Conservation (phyloP, 257 asterid genomes). For the Phtheirospermum japonicum region DNA sequence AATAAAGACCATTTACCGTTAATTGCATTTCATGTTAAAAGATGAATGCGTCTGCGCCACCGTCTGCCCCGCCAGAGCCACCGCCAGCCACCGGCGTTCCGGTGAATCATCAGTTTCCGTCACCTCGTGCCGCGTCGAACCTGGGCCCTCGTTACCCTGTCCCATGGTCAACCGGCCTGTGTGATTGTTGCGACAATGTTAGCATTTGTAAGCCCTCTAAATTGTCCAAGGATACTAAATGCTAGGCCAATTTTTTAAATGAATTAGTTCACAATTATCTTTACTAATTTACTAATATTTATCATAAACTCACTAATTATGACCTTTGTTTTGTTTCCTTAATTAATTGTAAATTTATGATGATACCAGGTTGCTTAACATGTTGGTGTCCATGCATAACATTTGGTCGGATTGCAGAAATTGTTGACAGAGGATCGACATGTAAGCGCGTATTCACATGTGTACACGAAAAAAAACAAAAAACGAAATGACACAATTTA, state of each 20-base stretch:
- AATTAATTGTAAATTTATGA: neutral
- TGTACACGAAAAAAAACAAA: too few species aligned
- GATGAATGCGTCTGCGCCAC: slow-evolving; percentile 29
- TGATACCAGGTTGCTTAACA: slow-evolving; percentile 50
- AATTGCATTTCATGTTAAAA: neutral
- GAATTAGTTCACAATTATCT: neutral
- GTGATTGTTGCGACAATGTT: slow-evolving; percentile 40
- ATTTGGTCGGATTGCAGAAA: slow-evolving; percentile 71
- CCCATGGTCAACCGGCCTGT: slow-evolving; percentile 58
- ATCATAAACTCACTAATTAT: neutral
- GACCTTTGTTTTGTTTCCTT: neutral
- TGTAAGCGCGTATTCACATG: too few species aligned
- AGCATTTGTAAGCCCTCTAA: slow-evolving; percentile 38
- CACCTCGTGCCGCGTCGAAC: slow-evolving; percentile 10
- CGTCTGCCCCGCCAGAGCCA: slow-evolving; percentile 36
- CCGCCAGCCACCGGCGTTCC: slow-evolving; percentile 25
- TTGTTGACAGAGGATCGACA: slow-evolving; percentile 59
- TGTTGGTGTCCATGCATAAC: slow-evolving; percentile 70
- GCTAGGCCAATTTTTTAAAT: neutral
- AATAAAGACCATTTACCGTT: neutral
- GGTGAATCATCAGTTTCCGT: slow-evolving; percentile 12
- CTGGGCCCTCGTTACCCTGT: slow-evolving; percentile 22
- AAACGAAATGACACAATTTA: too few species aligned
- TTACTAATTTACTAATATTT: neutral
- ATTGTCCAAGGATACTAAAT: too few species aligned